Base-by-base conservation (phyloP, 2,329 filamentous ascomycete genomes). In the Fusarium sp. region DNA sequence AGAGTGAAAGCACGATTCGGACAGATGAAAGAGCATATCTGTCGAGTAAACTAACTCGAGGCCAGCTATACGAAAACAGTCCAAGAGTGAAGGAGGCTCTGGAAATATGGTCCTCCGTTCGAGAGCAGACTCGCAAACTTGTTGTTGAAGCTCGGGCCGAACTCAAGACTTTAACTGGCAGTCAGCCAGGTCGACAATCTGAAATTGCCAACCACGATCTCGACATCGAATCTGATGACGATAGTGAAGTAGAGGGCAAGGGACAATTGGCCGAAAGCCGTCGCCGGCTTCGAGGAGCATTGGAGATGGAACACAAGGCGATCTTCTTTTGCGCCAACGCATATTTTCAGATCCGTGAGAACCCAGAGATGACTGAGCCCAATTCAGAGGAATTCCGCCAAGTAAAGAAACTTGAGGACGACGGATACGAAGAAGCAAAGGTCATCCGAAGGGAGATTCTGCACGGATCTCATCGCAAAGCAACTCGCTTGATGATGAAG, bases 291-390 rank as follows among this genome's bases (percentile, higher is more conserved):
- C 89, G 93, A 11, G 85, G 83, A 20, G 89, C 92, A 4, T 82
- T 97, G 19, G 93, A 97, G 75, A 79, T 96, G 43, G 86, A 95
- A 63, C 95, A 97, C 76, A 89, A 90, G 68, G 93, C 91, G 30
- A 84, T 88, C 1, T 97, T 97, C 79, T 97, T 96, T 75, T 90
- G 90, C 26, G 93, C 90, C 15, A 97, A 94, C 70, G 91, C 90
- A 0, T 90, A 90, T 70, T 97, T 89, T 74, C 93, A 97, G 74
- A 91, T 96, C 64, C 96, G 94, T 74, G 87, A 88, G 1, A 87
- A 94, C 56, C 77, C 86, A 44, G 83, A 86, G 2, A 80, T 90
- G 71, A 93, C 90, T 0, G 75, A 81, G 22, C 87, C 90, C 2
- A 88, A 89, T 7, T 92, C 92, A 0, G 87, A 89, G 2, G 86